Percentiles rank a stretch among this genome's conserved stretches.
Evolutionary conservation across 2,329 filamentous ascomycete species (phyloP).

Genomic region (Sarocladiaceae sp.): DNA sequence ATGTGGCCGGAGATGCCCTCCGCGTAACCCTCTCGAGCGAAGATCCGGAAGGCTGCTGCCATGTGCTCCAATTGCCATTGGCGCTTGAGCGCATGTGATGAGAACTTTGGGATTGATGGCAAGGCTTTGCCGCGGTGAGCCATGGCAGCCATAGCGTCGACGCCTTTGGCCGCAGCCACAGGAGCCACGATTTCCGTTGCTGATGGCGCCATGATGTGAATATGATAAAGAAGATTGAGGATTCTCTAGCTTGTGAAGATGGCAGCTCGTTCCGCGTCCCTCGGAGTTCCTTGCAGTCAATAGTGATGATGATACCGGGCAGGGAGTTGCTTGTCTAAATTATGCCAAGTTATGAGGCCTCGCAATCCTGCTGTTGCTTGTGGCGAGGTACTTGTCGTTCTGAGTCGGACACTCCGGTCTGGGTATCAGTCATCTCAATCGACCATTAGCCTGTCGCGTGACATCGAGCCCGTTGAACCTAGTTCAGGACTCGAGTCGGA

Average conservation of each 20-base stretch:
- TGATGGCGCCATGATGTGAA: background rate
- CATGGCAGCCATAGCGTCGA: constrained; percentile 3
- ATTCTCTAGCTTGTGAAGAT: background rate
- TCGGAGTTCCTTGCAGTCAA: too few species aligned
- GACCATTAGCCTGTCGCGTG: too few species aligned
- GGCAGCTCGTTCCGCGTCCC: too few species aligned
- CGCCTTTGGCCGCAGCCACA: background rate
- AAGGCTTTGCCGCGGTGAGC: background rate
- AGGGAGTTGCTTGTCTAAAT: too few species aligned
- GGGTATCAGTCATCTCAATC: too few species aligned
- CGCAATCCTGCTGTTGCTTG: too few species aligned
- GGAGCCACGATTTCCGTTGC: background rate
- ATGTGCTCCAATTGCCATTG: constrained; percentile 51
- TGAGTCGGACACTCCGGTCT: too few species aligned
- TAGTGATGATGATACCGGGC: too few species aligned
- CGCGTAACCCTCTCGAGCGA: constrained; percentile 59
- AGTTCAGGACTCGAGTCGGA: too few species aligned
- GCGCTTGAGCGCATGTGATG: constrained; percentile 20
- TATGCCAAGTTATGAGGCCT: too few species aligned
- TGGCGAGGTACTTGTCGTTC: too few species aligned
- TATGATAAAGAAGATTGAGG: background rate
- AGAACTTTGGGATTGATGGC: constrained; percentile 19
- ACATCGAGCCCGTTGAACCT: too few species aligned
- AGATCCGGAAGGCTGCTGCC: constrained; percentile 64
- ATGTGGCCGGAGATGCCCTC: constrained; percentile 70